These are phyloP conservation scores for Petasospora fabianii DNA, from an alignment of 1,139 yeast genomes.

Conservation along the genomic window DNA sequence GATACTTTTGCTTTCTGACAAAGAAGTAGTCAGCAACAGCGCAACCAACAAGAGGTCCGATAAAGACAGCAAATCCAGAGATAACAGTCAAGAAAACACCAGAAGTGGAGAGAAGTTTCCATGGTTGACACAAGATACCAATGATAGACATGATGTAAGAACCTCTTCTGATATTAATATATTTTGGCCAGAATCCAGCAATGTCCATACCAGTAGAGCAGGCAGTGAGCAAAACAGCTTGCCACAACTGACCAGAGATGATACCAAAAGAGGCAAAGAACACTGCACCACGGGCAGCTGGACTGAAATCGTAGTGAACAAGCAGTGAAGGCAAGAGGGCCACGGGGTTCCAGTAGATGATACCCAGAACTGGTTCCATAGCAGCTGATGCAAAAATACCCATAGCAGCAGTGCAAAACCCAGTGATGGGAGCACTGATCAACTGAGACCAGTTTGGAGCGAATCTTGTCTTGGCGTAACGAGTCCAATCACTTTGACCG, in stretches of 20 bases:
- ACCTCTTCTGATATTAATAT: slow-evolving; percentile 33
- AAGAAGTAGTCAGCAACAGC: slow-evolving; percentile 30
- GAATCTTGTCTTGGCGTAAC: slow-evolving; percentile 30
- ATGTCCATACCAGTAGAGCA: slow-evolving; percentile 32
- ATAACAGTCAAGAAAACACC: slow-evolving; percentile 27
- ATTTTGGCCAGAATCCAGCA: slow-evolving; percentile 32
- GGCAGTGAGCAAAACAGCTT: slow-evolving; percentile 31
- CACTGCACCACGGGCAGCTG: slow-evolving; percentile 31
- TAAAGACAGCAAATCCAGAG: slow-evolving; percentile 33
- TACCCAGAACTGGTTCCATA: slow-evolving; percentile 29
- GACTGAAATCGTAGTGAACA: slow-evolving; percentile 27
- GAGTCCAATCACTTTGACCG: slow-evolving; percentile 34
- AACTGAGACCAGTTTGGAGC: slow-evolving; percentile 31
- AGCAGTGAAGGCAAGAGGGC: slow-evolving; percentile 28
- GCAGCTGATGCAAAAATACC: slow-evolving; percentile 35
- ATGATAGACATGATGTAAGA: slow-evolving; percentile 25
- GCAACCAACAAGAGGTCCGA: slow-evolving; percentile 32
- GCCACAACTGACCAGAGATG: slow-evolving; percentile 33
- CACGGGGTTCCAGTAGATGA: slow-evolving; percentile 34
- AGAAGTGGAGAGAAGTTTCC: slow-evolving; percentile 34
- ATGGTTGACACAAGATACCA: slow-evolving; percentile 33
- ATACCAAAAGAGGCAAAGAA: slow-evolving; percentile 33
- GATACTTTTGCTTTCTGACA: slow-evolving; percentile 28
- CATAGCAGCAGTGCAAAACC: slow-evolving; percentile 27
- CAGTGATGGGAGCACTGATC: slow-evolving; percentile 31